Evolutionary conservation across 495 filamentous ascomycete genomes (phyloP).

Genomic region (Aspergillus sclerotiicarbonarius): DNA sequence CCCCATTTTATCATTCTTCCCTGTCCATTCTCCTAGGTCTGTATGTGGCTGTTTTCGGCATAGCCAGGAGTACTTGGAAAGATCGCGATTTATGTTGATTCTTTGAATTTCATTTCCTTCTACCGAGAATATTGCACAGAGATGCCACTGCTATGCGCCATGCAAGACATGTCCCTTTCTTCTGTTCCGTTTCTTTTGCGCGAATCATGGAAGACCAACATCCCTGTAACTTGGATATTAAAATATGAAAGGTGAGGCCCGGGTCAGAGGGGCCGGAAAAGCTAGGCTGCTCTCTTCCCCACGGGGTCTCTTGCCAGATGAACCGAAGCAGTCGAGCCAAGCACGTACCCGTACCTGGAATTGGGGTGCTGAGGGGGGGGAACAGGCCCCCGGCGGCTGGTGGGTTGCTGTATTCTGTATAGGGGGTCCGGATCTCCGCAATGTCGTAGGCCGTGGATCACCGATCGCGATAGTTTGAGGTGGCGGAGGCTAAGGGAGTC

Average conservation of each 20-base stretch:
- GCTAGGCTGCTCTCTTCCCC: background rate
- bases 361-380: too few relatives aligned
- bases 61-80: constrained; percentile 47
- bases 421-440: too few relatives aligned
- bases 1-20: constrained; percentile 2
- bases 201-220: constrained; percentile 8
- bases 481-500: background rate
- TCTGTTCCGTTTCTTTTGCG: background rate
- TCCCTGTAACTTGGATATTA: constrained; percentile 25
- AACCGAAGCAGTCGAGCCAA: too few relatives aligned
- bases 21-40: constrained; percentile 15
- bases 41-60: constrained; percentile 35
- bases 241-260: constrained; percentile 11
- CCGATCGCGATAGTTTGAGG: too few relatives aligned
- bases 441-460: too few relatives aligned
- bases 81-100: constrained; percentile 32
- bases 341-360: too few relatives aligned
- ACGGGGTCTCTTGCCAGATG: background rate
- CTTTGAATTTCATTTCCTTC: constrained; percentile 8
- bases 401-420: too few relatives aligned
- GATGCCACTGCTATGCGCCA: constrained; percentile 12
- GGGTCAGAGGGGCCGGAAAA: background rate
- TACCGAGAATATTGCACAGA: constrained; percentile 16
- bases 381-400: too few relatives aligned
- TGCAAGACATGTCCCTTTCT: constrained; percentile 9